These are phyloP conservation scores for Porphyra umbilicalis DNA, from an alignment of 31 red algal species.

Conservation along the genomic window DNA sequence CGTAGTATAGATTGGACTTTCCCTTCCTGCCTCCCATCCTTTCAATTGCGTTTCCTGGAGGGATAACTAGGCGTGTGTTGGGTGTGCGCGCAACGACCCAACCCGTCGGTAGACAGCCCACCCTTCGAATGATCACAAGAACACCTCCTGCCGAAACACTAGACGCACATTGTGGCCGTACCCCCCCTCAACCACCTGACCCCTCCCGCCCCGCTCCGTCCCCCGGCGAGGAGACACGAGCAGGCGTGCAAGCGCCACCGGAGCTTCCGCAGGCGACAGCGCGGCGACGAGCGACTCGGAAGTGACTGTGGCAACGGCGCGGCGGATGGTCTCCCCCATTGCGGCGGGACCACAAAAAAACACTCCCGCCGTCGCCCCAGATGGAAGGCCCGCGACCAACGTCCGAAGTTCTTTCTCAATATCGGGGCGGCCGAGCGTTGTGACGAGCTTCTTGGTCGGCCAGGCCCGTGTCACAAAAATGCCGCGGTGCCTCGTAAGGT, in stretches of 20 bases:
- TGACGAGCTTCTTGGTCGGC: constrained; percentile 50
- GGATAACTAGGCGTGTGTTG: too few species aligned
- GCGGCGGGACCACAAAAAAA: constrained; percentile 78
- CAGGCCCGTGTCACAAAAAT: neutral
- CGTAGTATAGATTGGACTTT: too few species aligned
- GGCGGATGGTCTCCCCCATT: constrained; percentile 60
- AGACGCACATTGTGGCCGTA: neutral
- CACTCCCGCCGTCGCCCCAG: constrained; percentile 57
- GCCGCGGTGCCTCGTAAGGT: constrained; percentile 45
- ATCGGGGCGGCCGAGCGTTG: constrained; percentile 48
- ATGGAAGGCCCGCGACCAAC: constrained; percentile 46
- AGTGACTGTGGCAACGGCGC: constrained; percentile 52
- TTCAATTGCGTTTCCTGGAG: too few species aligned
- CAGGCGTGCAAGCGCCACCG: neutral
- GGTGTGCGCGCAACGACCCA: too few species aligned
- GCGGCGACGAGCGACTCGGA: constrained; percentile 64
- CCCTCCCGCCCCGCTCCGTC: neutral
- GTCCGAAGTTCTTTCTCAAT: constrained; percentile 50
- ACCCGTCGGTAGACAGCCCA: too few species aligned
- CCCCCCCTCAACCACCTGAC: too few species aligned
- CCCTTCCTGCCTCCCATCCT: too few species aligned
- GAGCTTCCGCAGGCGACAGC: constrained; percentile 22
- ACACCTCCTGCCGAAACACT: neutral
- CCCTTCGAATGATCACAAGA: too few species aligned
- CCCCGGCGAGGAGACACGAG: neutral